Evolutionary conservation across 805 yeast species (phyloP), one percentile per base, ranked within the genome.

Genomic region (Candida bentonensis): DNA sequence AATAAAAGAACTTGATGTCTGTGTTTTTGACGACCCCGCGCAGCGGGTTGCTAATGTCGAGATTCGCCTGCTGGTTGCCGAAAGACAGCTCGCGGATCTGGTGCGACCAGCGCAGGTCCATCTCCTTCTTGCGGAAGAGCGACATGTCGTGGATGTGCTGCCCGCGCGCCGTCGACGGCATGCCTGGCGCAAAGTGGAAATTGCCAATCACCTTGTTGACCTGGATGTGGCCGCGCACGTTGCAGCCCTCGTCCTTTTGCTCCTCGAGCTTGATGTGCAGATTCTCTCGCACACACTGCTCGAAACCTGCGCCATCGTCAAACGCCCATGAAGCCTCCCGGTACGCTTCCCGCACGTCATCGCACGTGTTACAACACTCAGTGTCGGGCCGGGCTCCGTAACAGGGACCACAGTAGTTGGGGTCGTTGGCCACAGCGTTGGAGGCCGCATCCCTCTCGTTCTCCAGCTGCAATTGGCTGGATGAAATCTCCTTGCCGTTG

Each of bases 161-260:
- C 42, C 72, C 70, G 15, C 75, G 76, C 7, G 65, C 62, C 46
- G 64, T 61, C 33, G 79, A 73, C 54, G 69, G 70, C 1, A 94
- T 78, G 34, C 98, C 98, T 3, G 98, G 97, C 1, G 96, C 96
- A 70, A 92, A 87, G 66, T 92, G 97, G 50, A 92, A 65, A 56
- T 85, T 82, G 41, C 98, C 98, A 21, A 82, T 79, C 39, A 92
- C 82, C 64, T 94, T 76, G 62, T 84, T 84, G 56, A 92, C 76
- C 52, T 75, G 67, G 4, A 94, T 80, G 21, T 73, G 68, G 23
- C 98, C 98, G 49, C 73, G 71, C 34, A 92, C 70, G 51, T 94
- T 73, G 63, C 98, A 92, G 22, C 98, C 98, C 64, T 89, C 95
- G 46, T 69, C 58, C 44, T 84, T 64, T 53, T 80, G 71, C 15